Conservation (phyloP, 2,329 filamentous ascomycete species). For the Zymoseptoria ardabiliae region DNA sequence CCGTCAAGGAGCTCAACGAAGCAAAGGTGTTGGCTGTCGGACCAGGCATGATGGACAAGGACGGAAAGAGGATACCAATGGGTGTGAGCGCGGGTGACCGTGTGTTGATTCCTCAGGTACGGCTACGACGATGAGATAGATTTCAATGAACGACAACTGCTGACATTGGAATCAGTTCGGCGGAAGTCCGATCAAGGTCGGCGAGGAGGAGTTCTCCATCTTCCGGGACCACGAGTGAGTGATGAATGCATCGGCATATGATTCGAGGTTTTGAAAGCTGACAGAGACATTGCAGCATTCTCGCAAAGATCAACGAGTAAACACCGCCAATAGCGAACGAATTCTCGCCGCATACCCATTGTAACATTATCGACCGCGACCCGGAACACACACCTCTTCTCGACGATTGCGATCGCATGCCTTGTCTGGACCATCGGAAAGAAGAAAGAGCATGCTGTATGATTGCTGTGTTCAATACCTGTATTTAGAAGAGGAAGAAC, state of each 20-base stretch:
- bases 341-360: neutral
- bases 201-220: conserved; percentile 90
- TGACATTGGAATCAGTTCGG: conserved; percentile 57
- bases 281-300: conserved; percentile 55
- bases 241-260: neutral
- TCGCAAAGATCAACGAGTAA: conserved; percentile 98
- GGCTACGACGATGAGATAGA: conserved; percentile 21
- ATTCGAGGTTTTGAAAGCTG: neutral
- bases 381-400: neutral
- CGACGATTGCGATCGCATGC: neutral
- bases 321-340: conserved; percentile 1
- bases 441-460: neutral
- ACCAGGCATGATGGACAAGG: conserved; percentile 77
- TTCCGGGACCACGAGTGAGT: conserved; percentile 97
- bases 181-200: conserved; percentile 91
- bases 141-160: conserved; percentile 1
- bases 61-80: conserved; percentile 80
- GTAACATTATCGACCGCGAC: neutral
- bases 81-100: conserved; percentile 79
- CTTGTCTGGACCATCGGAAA: neutral
- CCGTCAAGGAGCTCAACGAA: conserved; percentile 97
- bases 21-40: conserved; percentile 93
- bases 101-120: conserved; percentile 89
- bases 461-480: neutral
- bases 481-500: neutral